A percentile compares a stretch with the other conserved stretches of the same genome.
Evolutionary conservation across 2,329 filamentous ascomycete species (phyloP).

Genomic region (Ceratocystis huliohia): DNA sequence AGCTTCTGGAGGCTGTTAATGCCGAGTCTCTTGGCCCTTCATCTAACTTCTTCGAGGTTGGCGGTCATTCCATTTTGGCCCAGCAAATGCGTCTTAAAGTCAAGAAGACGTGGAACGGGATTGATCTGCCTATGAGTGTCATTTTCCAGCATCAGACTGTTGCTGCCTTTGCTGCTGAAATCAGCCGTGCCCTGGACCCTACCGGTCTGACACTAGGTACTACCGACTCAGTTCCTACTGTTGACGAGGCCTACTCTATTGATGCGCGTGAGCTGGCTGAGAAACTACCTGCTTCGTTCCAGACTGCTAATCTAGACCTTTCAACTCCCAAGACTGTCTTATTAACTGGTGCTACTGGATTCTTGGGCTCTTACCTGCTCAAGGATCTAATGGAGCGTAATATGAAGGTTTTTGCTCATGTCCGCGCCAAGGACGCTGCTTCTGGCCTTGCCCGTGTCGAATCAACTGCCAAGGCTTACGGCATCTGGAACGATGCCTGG

Average conservation of each 20-base stretch:
- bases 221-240: slow-evolving; percentile 21
- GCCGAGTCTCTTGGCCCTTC: slow-evolving; percentile 24
- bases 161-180: slow-evolving; percentile 25
- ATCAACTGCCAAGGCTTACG: slow-evolving; percentile 60
- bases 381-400: slow-evolving; percentile 56
- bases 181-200: slow-evolving; percentile 25
- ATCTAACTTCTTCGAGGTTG: slow-evolving; percentile 31
- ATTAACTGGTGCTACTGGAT: slow-evolving; percentile 79
- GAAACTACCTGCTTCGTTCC: slow-evolving; percentile 35
- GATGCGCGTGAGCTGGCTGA: slow-evolving; percentile 40
- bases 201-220: slow-evolving; percentile 26
- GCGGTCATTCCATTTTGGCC: slow-evolving; percentile 43
- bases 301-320: slow-evolving; percentile 24
- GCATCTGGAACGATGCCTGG: slow-evolving; percentile 66
- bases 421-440: slow-evolving; percentile 52
- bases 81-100: slow-evolving; percentile 33
- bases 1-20: slow-evolving; percentile 21
- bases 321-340: slow-evolving; percentile 48
- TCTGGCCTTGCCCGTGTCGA: slow-evolving; percentile 52
- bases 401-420: slow-evolving; percentile 57
- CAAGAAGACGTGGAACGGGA: slow-evolving; percentile 26
- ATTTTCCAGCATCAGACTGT: slow-evolving; percentile 28
- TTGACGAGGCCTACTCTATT: slow-evolving; percentile 36
- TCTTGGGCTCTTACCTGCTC: slow-evolving; percentile 71
- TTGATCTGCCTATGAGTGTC: slow-evolving; percentile 27